Base-by-base conservation (phyloP, 345 rosid species). In the Brassica cretica region DNA sequence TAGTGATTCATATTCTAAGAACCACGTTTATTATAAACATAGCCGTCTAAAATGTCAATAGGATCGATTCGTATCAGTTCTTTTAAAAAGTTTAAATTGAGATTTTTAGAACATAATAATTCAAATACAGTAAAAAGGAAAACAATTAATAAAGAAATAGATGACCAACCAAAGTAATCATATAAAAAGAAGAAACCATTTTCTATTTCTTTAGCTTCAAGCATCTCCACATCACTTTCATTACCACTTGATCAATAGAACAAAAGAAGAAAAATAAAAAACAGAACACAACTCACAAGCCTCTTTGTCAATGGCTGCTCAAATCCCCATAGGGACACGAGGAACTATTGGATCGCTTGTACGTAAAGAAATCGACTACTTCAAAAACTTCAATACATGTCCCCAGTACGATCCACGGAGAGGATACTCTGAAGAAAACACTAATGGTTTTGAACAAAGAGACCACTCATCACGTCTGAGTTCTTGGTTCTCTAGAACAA, bases 311-410 rank as follows among this genome's bases (percentile, higher is more conserved):
- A 83, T 84, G 76, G 62, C 82, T 44, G 69, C 90, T 82, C 97
- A 84, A 14, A 84, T 90, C 19, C 89, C 93, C 6, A 83, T 91
- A 33, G 98, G 98, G 63, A 90, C 95, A 6, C 78, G 86, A 79
- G 98, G 98, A 49, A 93, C 93, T 0, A 85, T 93, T 3, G 98
- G 95, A 78, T 88, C 95, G 7, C 90, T 91, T 39, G 84, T 91
- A 2, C 89, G 86, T 79, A 88, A 83, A 82, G 97, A 93, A 68
- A 90, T 93, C 18, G 95, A 93, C 56, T 86, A 86, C 71, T 91
- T 91, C 84, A 83, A 80, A 15, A 86, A 63, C 78, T 72, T 81
- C 24, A 87, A 83, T 5, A 8, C 83, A 51, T 58, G 67, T 21
- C 55, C 63, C 2, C 55, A 25, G 8, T 70, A 56, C 19, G 74